Percentiles rank a stretch among this genome's conserved stretches.
Conservation (phyloP, 1,139 yeast genomes). For the Suhomyces terraborum region DNA sequence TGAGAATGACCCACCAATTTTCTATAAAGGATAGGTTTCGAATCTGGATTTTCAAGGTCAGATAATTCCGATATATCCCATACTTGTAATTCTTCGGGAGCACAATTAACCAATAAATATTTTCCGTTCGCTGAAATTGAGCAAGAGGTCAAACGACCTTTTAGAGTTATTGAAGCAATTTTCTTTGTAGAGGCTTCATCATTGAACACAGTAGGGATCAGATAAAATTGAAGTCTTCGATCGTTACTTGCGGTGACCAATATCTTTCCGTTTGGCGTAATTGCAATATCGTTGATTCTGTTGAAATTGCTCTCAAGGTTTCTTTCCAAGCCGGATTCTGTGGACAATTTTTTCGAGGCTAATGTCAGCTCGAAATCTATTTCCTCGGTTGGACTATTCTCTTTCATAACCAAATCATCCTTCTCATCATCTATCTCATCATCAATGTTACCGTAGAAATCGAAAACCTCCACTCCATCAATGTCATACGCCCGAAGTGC, state of each 20-base stretch:
- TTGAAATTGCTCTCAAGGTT: conserved; percentile 33
- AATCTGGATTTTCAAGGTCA: conserved; percentile 8
- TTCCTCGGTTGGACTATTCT: conserved; percentile 14
- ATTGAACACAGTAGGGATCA: conserved; percentile 39
- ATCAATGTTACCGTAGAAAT: conserved; percentile 46
- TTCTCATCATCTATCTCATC: conserved; percentile 22
- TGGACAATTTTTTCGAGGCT: conserved; percentile 3
- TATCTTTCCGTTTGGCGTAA: conserved; percentile 64
- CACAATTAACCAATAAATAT: conserved; percentile 61
- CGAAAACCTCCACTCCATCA: conserved; percentile 44
- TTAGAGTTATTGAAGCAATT: conserved; percentile 36
- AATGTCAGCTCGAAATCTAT: conserved; percentile 5
- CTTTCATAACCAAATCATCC: conserved; percentile 19
- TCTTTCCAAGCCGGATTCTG: conserved; percentile 12
- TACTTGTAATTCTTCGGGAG: conserved; percentile 78
- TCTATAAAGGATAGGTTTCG: conserved; percentile 47
- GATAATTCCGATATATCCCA: conserved; percentile 56
- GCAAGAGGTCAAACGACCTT: conserved; percentile 45
- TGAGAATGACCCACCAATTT: conserved; percentile 75
- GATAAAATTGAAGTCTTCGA: conserved; percentile 55
- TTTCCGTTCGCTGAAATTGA: conserved; percentile 44
- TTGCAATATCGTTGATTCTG: conserved; percentile 65
- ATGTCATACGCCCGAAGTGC: conserved; percentile 64
- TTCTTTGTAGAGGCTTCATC: conserved; percentile 38
- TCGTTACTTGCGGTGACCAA: conserved; percentile 67